Base-by-base conservation (phyloP, 495 filamentous ascomycete species). In the Parathielavia appendiculata region DNA sequence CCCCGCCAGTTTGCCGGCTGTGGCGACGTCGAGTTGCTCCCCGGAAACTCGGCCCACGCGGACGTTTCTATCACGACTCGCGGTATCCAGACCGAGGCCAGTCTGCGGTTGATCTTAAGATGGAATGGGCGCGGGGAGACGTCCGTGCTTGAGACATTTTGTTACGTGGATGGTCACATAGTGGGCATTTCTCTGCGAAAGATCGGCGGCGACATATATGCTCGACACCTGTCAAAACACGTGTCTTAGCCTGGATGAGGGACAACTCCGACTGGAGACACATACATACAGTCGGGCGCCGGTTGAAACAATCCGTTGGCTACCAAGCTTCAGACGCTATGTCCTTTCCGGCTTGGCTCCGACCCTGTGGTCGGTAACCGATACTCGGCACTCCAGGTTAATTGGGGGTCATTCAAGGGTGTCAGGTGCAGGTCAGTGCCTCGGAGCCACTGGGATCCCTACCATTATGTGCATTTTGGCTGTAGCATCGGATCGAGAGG, bases 51-150 rank as follows among this genome's bases (percentile, higher is more conserved):
- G 23, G 41, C 22, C 7, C 53, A 52, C 19, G 19, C 36, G 19
- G 36, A 59, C 39, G 44, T 53, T 14, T 5, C 48, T 11, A 48
- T 59, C 39, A 59, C 23, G 5, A 46, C 47, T 4, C 16, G 57
- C 2, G 57, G 57, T 1, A 47, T 59, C 23, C 49, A 53, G 40
- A 46, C 20, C 12, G 41, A 45, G 0, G 57, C 34, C 9, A 53
- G 50, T 22, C 41, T 46, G 26, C 26, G 14, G 1, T 59, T 11
- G 11, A 34, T 23, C 1, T 1, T 6, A 30, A 30, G 26, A 30
- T 23, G 32, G 4, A n/a, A 1, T 4, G 5, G 6, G 13, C 3
- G 5, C 10, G 11, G 12, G 5, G n/a, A n/a, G n/a, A n/a, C n/a
- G 1, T 2, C 19, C 34, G 7, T 46, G 1, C 17, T 58, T 11